Conservation (phyloP, 2,329 filamentous ascomycete genomes). For the Cucurbitaria berberidis region DNA sequence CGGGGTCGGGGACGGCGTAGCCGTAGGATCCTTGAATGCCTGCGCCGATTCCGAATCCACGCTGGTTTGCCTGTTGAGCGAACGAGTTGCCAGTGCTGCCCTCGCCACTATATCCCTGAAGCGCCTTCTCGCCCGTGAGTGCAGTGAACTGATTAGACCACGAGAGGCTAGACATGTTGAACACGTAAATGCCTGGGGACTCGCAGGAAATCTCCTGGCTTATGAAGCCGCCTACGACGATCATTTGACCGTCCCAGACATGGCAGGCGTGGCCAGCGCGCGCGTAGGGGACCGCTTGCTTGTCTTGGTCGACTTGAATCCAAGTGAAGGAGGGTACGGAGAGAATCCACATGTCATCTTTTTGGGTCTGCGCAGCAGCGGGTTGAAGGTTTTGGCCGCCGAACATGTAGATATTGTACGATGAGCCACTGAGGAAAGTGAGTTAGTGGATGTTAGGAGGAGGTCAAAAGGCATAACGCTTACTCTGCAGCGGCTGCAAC, state of each 20-base stretch:
- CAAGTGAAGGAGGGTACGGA: slow-evolving; percentile 82
- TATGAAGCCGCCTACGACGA: slow-evolving; percentile 75
- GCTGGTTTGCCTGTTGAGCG: slow-evolving; percentile 61
- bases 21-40: slow-evolving; percentile 66
- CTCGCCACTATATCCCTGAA: slow-evolving; percentile 41
- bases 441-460: slow-evolving; percentile 10
- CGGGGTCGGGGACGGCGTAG: slow-evolving; percentile 71
- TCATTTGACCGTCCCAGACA: slow-evolving; percentile 80
- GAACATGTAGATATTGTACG: slow-evolving; percentile 79
- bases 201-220: slow-evolving; percentile 68
- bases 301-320: slow-evolving; percentile 66
- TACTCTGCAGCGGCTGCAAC: slow-evolving; percentile 72
- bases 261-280: slow-evolving; percentile 79
- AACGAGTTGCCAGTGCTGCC: slow-evolving; percentile 51
- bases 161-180: slow-evolving; percentile 71
- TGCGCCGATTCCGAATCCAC: slow-evolving; percentile 57
- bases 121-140: slow-evolving; percentile 60
- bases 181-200: slow-evolving; percentile 73
- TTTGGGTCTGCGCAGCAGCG: slow-evolving; percentile 63
- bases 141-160: slow-evolving; percentile 78
- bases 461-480: slow-evolving; percentile 10
- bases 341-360: slow-evolving; percentile 79
- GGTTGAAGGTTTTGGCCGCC: slow-evolving; percentile 76
- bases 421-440: slow-evolving; percentile 61
- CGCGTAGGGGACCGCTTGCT: slow-evolving; percentile 57